Evolutionary conservation across 345 rosid species (phyloP), one percentile per base, ranked within the genome.

Genomic region (Murraya koenigii): DNA sequence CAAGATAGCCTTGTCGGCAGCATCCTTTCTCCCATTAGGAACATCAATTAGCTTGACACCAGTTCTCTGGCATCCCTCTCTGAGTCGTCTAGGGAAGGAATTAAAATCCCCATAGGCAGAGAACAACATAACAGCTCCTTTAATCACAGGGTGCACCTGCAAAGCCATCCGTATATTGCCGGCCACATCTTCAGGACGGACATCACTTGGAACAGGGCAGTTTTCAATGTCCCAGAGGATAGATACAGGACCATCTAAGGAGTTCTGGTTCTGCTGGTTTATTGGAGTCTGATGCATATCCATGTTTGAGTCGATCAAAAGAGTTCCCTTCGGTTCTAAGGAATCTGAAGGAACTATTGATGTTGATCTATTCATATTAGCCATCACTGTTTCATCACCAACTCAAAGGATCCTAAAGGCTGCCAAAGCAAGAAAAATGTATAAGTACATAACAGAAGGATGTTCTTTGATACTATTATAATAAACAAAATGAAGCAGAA

Each of bases 61-160:
- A 0, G 99, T 96, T 87, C 95, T 92, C 75, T 96, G 99, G 84
- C 97, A 93, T 8, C 99, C 99, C 86, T 96, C 99, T 80, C 99
- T 88, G 20, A 96, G 91, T 1, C 98, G 81, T 67, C 97, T 93
- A 9, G 99, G 97, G 72, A 96, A 96, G 32, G 91, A 86, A 80
- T 94, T 96, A 84, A 94, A 96, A 88, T 96, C 99, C 8, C 99
- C 99, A 23, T 90, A 96, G 6, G 99, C 99, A 23, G 98, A 94
- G 84, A 96, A 96, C 75, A 75, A 75, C 84, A 86, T 75, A 20
- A 96, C 95, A 15, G 93, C 86, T 32, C 98, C 98, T 66, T 81
- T 84, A n/a, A 94, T 88, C 66, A 88, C 83, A 35, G 98, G 98
- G 77, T 96, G 99, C 62, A 96, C 88, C 20, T 84, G 87, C 79